A percentile compares a stretch with the other conserved stretches of the same genome.
Conservation (phyloP, 75 land plant genomes). For the Sequoia sempervirens region DNA sequence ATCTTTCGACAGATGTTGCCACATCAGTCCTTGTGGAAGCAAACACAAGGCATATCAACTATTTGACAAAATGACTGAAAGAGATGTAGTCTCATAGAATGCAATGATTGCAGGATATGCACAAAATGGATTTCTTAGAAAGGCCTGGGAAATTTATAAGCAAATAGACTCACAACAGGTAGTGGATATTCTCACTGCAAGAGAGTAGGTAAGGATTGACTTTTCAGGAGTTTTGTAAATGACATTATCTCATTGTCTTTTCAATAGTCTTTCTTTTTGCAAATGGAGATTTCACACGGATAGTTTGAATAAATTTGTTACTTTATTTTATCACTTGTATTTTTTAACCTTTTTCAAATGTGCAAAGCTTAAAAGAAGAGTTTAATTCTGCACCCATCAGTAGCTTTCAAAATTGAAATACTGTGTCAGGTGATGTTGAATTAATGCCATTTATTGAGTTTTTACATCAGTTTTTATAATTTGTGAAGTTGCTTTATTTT, state of each 20-base stretch:
- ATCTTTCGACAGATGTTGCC: too few species aligned
- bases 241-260: background rate
- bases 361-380: background rate
- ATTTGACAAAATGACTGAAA: too few species aligned
- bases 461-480: constrained; percentile 54
- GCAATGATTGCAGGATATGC: too few species aligned
- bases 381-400: background rate
- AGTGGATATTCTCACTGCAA: too few species aligned
- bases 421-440: constrained; percentile 79
- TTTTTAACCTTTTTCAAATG: background rate
- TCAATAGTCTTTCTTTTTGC: background rate
- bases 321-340: background rate
- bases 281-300: background rate
- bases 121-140: too few species aligned
- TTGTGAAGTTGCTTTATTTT: constrained; percentile 23
- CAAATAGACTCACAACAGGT: too few species aligned
- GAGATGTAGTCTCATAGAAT: too few species aligned
- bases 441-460: constrained; percentile 95
- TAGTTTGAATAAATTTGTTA: background rate
- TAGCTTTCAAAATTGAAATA: background rate
- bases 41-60: too few species aligned
- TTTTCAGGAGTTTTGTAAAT: background rate
- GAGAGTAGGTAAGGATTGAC: constrained; percentile 30
- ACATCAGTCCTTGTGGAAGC: too few species aligned
- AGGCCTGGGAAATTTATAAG: too few species aligned